Base-by-base conservation (phyloP, 257 asterid species). In the Perilla frutescens region DNA sequence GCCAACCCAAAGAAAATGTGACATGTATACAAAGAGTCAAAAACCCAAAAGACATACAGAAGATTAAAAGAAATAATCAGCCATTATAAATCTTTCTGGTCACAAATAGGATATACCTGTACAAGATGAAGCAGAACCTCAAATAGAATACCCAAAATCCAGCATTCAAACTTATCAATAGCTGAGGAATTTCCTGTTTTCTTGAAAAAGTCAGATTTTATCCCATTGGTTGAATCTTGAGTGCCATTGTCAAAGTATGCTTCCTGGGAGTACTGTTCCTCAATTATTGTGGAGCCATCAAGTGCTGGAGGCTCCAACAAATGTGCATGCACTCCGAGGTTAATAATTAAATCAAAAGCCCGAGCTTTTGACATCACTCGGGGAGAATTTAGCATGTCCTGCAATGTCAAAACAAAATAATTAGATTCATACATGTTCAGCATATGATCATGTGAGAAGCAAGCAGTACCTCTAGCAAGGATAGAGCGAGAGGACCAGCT, bases 321-420 rank as follows among this genome's bases (percentile, higher is more conserved):
- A 84, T 95, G 98, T 12, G 98, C 96, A 81, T 92, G 99, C 81
- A 95, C 98, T 70, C 98, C 99, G 54, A 95, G 99, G 85, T 95
- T 92, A 48, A 95, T 84, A 73, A 95, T 88, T 77, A 95, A 81
- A 89, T 95, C 99, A 82, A 95, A 95, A 77, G 97, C 99, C 76
- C 97, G 89, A 78, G 92, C 70, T 76, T 90, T 95, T 75, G 99
- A 95, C 82, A 81, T 91, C 81, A 87, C 82, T 65, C 73, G 85
- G 65, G 98, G 86, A 79, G 98, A 87, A 89, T 81, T 84, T 59
- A 92, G 86, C 96, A 95, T 95, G 85, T 90, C 99, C 99, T 95
- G 81, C 82, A 83, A 75, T 59, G 67, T 75, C 71, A 44, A 32
- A 73, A 67, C 49, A 74, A 64, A 73, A 76, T 71, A 58, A 81